phyloP scores from a whole-genome alignment of 208 protist genomes.

The Spongospora subterranea region DNA sequence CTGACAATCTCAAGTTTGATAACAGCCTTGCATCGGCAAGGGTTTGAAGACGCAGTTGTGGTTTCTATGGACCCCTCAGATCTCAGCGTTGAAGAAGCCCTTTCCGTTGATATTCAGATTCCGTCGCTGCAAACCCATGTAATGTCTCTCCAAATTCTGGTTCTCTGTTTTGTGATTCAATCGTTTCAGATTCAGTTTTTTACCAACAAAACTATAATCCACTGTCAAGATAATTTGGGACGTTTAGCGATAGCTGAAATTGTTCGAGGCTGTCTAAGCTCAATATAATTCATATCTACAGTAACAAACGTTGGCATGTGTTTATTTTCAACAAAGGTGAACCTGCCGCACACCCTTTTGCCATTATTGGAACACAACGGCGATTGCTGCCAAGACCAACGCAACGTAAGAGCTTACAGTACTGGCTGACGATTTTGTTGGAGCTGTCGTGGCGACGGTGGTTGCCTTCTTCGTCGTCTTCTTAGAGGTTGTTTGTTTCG shows the following conservation, averaged over 20 bases:
- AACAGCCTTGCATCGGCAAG: background rate
- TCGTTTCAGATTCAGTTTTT: background rate
- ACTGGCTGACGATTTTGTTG: no score
- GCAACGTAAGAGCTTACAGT: no score
- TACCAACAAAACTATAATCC: background rate
- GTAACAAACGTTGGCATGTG: no score
- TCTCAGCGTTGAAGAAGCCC: background rate
- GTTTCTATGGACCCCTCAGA: background rate
- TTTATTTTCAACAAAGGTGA: no score
- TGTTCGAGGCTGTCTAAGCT: background rate
- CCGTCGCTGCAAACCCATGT: background rate
- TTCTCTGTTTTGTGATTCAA: background rate
- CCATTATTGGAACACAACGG: no score
- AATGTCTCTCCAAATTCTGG: background rate
- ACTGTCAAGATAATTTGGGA: background rate
- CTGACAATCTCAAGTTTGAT: background rate
- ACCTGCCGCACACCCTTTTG: no score
- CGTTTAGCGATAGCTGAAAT: background rate
- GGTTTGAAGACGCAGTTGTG: background rate
- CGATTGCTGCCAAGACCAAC: no score
- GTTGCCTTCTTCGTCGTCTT: no score
- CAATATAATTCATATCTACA: background rate
- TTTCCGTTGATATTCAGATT: background rate
- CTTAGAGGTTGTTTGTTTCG: no score
- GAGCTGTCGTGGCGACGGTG: no score